These are phyloP conservation scores for Hypoxylon sp. DNA, from an alignment of 2,329 filamentous ascomycete genomes.

Conservation along the genomic window DNA sequence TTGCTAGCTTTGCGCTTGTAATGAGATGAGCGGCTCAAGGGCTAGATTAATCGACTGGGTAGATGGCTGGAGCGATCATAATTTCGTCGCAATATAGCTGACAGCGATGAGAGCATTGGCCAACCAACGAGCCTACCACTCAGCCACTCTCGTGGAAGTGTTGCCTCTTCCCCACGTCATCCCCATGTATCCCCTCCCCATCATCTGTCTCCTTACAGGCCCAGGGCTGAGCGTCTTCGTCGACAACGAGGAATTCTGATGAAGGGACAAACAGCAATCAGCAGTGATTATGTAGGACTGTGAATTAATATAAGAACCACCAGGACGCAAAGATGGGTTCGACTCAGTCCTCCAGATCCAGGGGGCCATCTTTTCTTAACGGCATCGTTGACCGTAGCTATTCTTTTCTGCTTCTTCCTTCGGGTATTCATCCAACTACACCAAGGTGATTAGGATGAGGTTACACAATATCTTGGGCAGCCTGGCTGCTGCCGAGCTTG, in stretches of 20 bases:
- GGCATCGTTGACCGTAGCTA: conserved; percentile 1
- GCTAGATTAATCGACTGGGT: not conserved
- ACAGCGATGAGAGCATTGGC: not conserved
- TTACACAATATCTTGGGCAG: conserved; percentile 12
- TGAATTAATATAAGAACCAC: conserved; percentile 22
- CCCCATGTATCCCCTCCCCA: conserved; percentile 6
- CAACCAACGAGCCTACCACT: conserved; percentile 13
- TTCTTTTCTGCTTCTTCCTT: conserved; percentile 13
- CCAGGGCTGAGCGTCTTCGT: conserved; percentile 5
- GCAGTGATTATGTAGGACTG: conserved; percentile 1
- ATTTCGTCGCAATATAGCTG: conserved; percentile 8
- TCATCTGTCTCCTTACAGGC: conserved; percentile 8
- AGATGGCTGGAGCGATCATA: conserved; percentile 16
- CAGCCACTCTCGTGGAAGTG: conserved; percentile 12
- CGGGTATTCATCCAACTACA: not conserved
- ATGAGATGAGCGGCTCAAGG: not conserved
- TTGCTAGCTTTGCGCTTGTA: not conserved
- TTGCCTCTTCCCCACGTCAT: conserved; percentile 22
- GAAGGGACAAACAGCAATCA: not conserved
- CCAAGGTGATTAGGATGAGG: conserved; percentile 33
- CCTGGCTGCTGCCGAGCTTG: conserved; percentile 28
- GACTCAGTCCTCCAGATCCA: not conserved
- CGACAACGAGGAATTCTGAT: conserved; percentile 3
- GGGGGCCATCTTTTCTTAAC: not conserved
- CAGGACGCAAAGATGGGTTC: conserved; percentile 8